Evolutionary conservation across 2,329 filamentous ascomycete genomes (phyloP), one percentile per base, ranked within the genome.

Genomic region (Seiridium unicorne): DNA sequence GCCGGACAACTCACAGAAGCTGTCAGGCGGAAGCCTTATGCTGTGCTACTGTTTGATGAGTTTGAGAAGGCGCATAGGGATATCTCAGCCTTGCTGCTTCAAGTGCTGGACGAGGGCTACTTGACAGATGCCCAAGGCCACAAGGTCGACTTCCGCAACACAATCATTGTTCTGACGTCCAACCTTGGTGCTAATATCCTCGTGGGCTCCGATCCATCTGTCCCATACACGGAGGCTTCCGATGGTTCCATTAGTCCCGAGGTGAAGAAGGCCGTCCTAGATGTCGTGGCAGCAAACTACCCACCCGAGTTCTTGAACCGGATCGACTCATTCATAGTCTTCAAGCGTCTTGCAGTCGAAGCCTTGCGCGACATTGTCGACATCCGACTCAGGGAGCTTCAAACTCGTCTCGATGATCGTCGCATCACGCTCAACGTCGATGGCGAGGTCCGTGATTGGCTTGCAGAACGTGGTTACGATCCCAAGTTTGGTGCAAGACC

Each of bases 1-100:
- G 93, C 94, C 3, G 95, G 95, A 0, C 95, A 98, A 75, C 83
- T 99, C 9, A 98, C 95, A 1, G 95, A 99, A 77, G 93, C 94
- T 4, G 93, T 99, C 3, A 87, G 95, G 60, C 86, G 95, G 61
- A 98, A 98, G 74, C 95, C 95, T 0, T 98, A 98, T 67, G 93
- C 94, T 0, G 92, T 99, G 0, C 82, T 99, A 0, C 83, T 99
- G 1, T 96, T 99, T 68, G 95, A 99, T 73, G 95, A 98, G 73
- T 98, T 97, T 68, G 95, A 99, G 72, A 98, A 99, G 73, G 95
- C 94, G 0, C 95, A 98, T 72, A 89, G 92, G 58, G 95, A 99
- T 68, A 97, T 98, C 65, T 96, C 92, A 0, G 90, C 93, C 0
- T 81, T 99, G 3, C 84, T 99, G 3, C 84, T 99, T 3, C 95